Evolutionary conservation across 2,329 filamentous ascomycete species (phyloP).

Genomic region (Exophiala sp.): DNA sequence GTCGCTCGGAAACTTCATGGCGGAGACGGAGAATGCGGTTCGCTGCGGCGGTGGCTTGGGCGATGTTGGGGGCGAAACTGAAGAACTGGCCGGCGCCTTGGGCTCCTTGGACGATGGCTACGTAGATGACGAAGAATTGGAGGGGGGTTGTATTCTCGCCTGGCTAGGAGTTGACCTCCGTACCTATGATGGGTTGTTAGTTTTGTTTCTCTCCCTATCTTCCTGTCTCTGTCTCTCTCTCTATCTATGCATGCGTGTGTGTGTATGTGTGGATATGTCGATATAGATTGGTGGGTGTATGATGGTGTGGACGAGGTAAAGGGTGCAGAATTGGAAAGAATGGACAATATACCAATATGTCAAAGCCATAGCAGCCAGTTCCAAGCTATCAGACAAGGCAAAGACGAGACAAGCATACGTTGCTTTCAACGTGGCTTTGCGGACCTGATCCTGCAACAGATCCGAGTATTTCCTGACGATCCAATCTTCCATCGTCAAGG

Average conservation of each 20-base stretch:
- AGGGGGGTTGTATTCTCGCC: conserved; percentile 43
- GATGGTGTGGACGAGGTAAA: too few species aligned
- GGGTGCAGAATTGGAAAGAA: background rate
- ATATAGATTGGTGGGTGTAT: too few species aligned
- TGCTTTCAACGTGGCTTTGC: conserved; percentile 55
- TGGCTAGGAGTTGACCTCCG: conserved; percentile 54
- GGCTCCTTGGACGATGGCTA: conserved; percentile 61
- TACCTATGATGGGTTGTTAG: conserved; percentile 49
- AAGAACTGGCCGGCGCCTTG: conserved; percentile 63
- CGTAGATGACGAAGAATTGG: conserved; percentile 56
- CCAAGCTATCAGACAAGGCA: conserved; percentile 62
- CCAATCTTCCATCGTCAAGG: conserved; percentile 62
- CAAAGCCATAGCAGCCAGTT: conserved; percentile 57
- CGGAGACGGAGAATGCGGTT: conserved; percentile 36
- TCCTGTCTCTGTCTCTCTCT: too few species aligned
- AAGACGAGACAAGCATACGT: conserved; percentile 60
- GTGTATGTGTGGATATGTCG: too few species aligned
- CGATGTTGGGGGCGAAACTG: conserved; percentile 55
- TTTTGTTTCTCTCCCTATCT: too few species aligned
- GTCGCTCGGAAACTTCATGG: conserved; percentile 2
- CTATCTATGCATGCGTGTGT: too few species aligned
- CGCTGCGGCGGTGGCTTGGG: conserved; percentile 36
- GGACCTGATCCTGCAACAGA: conserved; percentile 56
- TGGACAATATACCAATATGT: conserved; percentile 47
- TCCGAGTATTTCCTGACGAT: conserved; percentile 57